Evolutionary conservation across 1,284 basidiomycete species (phyloP), one percentile per base, ranked within the genome.

Genomic region (Flammula alnicola): DNA sequence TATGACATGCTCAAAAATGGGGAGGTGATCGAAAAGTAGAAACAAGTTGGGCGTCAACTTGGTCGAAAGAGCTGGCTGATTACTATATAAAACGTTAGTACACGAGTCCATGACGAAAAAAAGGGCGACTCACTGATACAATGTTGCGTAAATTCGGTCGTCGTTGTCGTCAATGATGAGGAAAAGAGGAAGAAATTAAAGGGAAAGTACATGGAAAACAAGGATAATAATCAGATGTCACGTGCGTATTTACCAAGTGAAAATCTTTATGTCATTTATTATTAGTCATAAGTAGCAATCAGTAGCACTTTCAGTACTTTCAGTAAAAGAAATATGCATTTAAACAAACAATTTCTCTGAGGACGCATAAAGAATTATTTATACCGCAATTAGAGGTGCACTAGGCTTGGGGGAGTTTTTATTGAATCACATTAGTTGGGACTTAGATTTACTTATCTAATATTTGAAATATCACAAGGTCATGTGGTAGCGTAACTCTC

Each of bases 1-100:
- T 47, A 58, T 41, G 42, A 52, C 61, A 63, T 63, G 57, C 56
- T 59, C 55, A 49, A 52, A 54, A 30, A 9, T n/a, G 23, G 39
- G 36, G 35, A 38, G 26, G 37, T 11, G 22, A 38, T 37, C 20
- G 26, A 27, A 44, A 37, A 31, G 41, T 35, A 30, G 23, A 51
- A 39, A 26, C 22, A 41, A 41, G 44, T 26, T 35, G 47, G n/a
- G 38, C 42, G 53, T 44, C 43, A 49, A 52, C 29, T 29, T 46
- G 29, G 19, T 38, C 20, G 38, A 31, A 45, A 46, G 31, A 42
- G 47, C 44, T 44, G 41, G 43, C 43, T 16, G 44, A 33, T 31
- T 42, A 51, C 52, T 58, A 31, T 3, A n/a, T 26, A 41, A 44
- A 23, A 30, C 4, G 22, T 57, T 16, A 52, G 41, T 9, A 36